These are phyloP conservation scores for Globisporangium apiculatum DNA, from an alignment of 352 stramenopile species.

Conservation along the genomic window DNA sequence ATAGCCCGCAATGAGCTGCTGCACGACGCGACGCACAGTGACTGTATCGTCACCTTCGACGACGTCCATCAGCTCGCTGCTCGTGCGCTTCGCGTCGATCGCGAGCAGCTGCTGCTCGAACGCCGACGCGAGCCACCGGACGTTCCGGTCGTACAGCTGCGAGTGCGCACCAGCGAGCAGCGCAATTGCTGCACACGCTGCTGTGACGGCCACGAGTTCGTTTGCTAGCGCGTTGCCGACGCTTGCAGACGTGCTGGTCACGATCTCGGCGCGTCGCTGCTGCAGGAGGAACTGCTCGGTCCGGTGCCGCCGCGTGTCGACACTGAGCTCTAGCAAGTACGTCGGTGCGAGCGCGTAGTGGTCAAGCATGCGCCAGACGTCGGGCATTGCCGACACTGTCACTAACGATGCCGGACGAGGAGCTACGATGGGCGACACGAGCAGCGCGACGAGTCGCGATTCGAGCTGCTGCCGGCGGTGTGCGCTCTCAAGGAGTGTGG, in stretches of 20 bases:
- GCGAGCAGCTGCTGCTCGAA: slow-evolving; percentile 7
- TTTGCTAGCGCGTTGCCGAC: not conserved
- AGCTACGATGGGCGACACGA: not conserved
- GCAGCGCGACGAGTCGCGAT: not conserved
- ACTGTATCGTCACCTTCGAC: too few species aligned
- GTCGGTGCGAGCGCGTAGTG: not conserved
- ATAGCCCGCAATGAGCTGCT: slow-evolving; percentile 9
- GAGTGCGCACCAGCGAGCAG: slow-evolving; percentile 11
- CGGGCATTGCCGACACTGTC: not conserved
- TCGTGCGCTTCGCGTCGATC: not conserved
- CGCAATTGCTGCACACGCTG: slow-evolving; percentile 16
- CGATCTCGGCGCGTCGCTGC: slow-evolving; percentile 3
- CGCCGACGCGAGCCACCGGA: slow-evolving; percentile 21
- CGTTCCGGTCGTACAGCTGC: slow-evolving; percentile 22
- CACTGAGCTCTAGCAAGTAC: not conserved
- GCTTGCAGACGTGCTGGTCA: not conserved
- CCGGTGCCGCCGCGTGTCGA: slow-evolving; percentile 6
- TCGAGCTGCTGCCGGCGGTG: slow-evolving; percentile 5
- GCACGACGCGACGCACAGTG: not conserved
- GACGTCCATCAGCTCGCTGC: too few species aligned
- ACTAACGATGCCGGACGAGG: too few species aligned
- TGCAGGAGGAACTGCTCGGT: slow-evolving; percentile 4
- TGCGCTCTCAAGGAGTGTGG: slow-evolving; percentile 5
- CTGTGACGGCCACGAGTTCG: slow-evolving; percentile 13
- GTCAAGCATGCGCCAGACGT: not conserved